Evolutionary conservation across 345 rosid species (phyloP).

Genomic region (Ricinus communis): DNA sequence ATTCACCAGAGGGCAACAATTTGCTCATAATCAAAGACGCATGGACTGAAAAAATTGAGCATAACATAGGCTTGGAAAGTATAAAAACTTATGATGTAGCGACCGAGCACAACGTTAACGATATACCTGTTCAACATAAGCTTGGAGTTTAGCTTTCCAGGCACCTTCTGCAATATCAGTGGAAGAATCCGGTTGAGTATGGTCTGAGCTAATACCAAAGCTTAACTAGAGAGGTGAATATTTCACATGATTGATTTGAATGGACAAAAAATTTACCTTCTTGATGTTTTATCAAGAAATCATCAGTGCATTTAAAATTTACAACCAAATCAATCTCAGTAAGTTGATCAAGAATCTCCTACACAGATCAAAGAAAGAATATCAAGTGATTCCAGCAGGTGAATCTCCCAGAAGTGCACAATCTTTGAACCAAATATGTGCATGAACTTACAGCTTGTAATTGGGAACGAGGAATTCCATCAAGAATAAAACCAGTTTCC

Average conservation of each 20-base stretch:
- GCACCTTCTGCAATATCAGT: conserved; percentile 16
- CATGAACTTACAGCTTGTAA: conserved; percentile 52
- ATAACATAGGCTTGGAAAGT: too few species aligned
- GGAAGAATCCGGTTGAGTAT: background rate
- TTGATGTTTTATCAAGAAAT: conserved; percentile 8
- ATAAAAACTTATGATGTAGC: too few species aligned
- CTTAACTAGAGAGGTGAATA: background rate
- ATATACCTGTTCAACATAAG: conserved; percentile 21
- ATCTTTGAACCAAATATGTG: background rate
- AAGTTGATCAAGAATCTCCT: conserved; percentile 35
- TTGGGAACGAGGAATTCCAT: conserved; percentile 81
- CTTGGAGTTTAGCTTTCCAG: conserved; percentile 18
- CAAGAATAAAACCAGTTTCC: conserved; percentile 89
- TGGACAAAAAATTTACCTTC: conserved; percentile 12
- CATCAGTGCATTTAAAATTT: conserved; percentile 21
- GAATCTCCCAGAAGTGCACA: background rate
- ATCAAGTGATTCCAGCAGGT: background rate
- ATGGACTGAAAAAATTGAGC: too few species aligned
- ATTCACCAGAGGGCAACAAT: too few species aligned
- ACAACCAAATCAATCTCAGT: conserved; percentile 31
- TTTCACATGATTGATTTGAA: background rate
- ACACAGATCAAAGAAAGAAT: background rate
- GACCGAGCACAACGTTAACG: too few species aligned
- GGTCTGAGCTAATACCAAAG: background rate
- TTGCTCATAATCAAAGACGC: too few species aligned